Percentiles rank a stretch among this genome's conserved stretches.
Conservation (phyloP, 2,329 filamentous ascomycete genomes). For the Dactylellina leptospora region DNA sequence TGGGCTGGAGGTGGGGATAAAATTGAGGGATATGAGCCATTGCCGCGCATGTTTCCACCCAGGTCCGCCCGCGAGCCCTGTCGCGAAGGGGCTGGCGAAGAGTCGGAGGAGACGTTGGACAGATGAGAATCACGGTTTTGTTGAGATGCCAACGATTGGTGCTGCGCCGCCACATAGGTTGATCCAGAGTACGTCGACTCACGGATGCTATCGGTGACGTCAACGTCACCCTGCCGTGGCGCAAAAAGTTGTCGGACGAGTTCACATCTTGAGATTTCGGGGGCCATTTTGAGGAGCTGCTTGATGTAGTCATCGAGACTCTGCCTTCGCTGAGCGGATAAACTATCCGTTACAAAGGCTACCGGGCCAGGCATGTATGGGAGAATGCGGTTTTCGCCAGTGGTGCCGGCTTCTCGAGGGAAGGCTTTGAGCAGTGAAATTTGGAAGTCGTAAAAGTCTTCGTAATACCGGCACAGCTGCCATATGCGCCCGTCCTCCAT, state of each 20-base stretch:
- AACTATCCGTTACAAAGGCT: constrained; percentile 96
- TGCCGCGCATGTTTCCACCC: constrained; percentile 62
- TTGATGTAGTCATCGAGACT: constrained; percentile 97
- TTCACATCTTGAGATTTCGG: constrained; percentile 82
- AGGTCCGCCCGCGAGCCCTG: constrained; percentile 73
- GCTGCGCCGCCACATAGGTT: constrained; percentile 51
- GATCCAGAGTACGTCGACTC: constrained; percentile 50
- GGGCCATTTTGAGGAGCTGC: constrained; percentile 81
- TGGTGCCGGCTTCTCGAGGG: constrained; percentile 89
- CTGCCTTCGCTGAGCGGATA: constrained; percentile 89
- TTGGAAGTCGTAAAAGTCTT: constrained; percentile 99
- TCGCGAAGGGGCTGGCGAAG: constrained; percentile 70
- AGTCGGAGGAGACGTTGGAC: constrained; percentile 72
- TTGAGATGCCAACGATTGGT: constrained; percentile 17
- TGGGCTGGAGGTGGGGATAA: constrained; percentile 64
- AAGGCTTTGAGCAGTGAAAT: constrained; percentile 92
- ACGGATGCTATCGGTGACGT: constrained; percentile 76
- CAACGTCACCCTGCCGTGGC: constrained; percentile 88
- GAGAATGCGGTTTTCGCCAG: constrained; percentile 75
- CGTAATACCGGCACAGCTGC: constrained; percentile 93
- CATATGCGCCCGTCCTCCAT: constrained; percentile 90
- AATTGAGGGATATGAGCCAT: constrained; percentile 66
- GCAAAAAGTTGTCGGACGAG: constrained; percentile 91
- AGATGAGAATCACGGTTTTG: constrained; percentile 71
- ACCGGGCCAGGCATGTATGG: constrained; percentile 99